These are phyloP conservation scores for Inonotus hispidus DNA, from an alignment of 1,284 basidiomycete species.

Conservation along the genomic window DNA sequence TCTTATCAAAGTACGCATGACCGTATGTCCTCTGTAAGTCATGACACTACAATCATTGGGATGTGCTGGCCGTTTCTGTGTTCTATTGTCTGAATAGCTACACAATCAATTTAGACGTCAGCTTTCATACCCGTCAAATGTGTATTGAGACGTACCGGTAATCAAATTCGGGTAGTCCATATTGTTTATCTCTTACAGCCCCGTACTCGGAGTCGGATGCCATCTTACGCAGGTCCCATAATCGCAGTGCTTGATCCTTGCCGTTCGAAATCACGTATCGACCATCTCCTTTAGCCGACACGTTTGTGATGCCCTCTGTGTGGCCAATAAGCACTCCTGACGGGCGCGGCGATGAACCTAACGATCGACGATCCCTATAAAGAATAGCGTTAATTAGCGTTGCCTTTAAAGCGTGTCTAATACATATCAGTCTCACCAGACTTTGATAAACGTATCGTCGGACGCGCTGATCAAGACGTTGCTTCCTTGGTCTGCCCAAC, in stretches of 20 bases:
- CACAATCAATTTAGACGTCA: neutral
- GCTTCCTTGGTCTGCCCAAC: constrained; percentile 88
- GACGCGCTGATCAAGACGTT: constrained; percentile 93
- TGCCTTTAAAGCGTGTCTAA: neutral
- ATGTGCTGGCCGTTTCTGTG: constrained; percentile 55
- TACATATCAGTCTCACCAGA: constrained; percentile 69
- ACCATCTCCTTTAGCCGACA: constrained; percentile 88
- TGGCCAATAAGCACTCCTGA: constrained; percentile 93
- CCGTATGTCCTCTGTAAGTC: constrained; percentile 90
- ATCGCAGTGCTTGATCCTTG: constrained; percentile 88
- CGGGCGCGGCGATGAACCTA: constrained; percentile 74
- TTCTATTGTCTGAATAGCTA: constrained; percentile 64
- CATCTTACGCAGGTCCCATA: constrained; percentile 98
- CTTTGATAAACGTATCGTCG: constrained; percentile 91
- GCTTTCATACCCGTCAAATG: constrained; percentile 16
- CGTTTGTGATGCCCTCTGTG: constrained; percentile 90
- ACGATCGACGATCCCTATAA: constrained; percentile 83
- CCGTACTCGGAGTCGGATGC: constrained; percentile 68
- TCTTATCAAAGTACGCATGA: constrained; percentile 90
- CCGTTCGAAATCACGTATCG: constrained; percentile 96
- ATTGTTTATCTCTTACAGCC: constrained; percentile 42
- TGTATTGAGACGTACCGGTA: constrained; percentile 53
- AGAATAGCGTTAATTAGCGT: constrained; percentile 3
- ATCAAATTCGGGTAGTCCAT: constrained; percentile 69
- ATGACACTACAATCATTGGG: constrained; percentile 93